Base-by-base conservation (phyloP, 768 basidiomycete genomes). In the Tricholoma hemisulphureum region DNA sequence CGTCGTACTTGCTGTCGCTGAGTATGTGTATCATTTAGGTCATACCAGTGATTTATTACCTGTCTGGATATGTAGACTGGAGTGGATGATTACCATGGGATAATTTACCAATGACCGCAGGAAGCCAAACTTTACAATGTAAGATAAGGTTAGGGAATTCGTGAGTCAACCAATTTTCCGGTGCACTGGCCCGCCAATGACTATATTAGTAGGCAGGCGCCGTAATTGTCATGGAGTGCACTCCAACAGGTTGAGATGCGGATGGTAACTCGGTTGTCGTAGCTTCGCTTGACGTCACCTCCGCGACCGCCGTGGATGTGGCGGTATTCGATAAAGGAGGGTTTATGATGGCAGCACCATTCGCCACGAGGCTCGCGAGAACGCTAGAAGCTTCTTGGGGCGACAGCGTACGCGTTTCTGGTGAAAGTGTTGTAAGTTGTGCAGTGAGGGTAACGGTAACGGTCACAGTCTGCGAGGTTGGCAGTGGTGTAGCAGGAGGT, bases 341-440 rank as follows among this genome's bases (percentile, higher is more conserved):
- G 28, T 50, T 31, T 7, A 66, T 56, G 20, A 66, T 55, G 0
- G 61, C 61, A n/a, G 59, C 63, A 21, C 66, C 65, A 24, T 61
- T 58, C 31, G 71, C 71, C n/a, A 69, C 59, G 24, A 79, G 61
- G 57, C 74, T 76, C 2, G 78, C 68, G 14, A 82, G 62, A 20
- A 80, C 59, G 46, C 71, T 73, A 14, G 75, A 70, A 3, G 79
- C 82, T 29, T 78, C 72, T 10, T 74, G 61, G 8, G 80, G 79
- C 23, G 72, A 68, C 41, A 84, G 65, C 2, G 79, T 81, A 24
- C 71, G 69, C 0, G 81, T 83, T 20, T 71, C 67, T 14, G 76
- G 61, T 4, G 68, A 52, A 37, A 77, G 65, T 4, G 72, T 71
- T 7, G 68, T 69, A 11, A 65, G 46, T 53, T 61, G 31, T 26